These are phyloP conservation scores for Talaromyces proteolyticus DNA, from an alignment of 495 filamentous ascomycete genomes.

Conservation along the genomic window DNA sequence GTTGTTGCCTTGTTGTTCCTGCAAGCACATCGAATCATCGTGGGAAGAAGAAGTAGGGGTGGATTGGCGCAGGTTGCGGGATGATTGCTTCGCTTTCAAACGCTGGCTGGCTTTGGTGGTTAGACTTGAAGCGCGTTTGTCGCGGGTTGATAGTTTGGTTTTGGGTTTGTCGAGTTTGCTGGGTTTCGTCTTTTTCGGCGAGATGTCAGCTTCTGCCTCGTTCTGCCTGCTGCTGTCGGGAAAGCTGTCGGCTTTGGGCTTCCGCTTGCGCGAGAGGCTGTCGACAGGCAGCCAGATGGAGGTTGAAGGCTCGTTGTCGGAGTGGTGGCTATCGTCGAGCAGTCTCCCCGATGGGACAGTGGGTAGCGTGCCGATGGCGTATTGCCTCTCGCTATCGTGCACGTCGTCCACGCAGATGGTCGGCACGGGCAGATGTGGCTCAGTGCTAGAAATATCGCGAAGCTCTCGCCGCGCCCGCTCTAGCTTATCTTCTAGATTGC, in stretches of 20 bases:
- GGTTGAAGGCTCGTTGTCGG: neutral
- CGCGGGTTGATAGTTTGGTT: slow-evolving; percentile 3
- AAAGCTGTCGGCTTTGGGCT: slow-evolving; percentile 21
- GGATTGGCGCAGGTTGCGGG: slow-evolving; percentile 14
- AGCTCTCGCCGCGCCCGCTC: slow-evolving; percentile 53
- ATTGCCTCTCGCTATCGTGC: too few species aligned
- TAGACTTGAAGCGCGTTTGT: slow-evolving; percentile 2
- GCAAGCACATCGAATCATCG: slow-evolving; percentile 13
- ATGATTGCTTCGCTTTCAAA: slow-evolving; percentile 17
- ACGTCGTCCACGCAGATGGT: slow-evolving; percentile 25
- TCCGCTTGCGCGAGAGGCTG: slow-evolving; percentile 37
- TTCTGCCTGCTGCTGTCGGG: neutral
- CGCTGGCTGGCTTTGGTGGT: slow-evolving; percentile 4
- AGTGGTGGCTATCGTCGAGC: slow-evolving; percentile 15
- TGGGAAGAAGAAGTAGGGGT: slow-evolving; percentile 18
- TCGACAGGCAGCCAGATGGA: slow-evolving; percentile 19
- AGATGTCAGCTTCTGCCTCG: neutral
- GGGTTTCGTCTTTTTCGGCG: neutral
- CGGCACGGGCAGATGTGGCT: slow-evolving; percentile 13
- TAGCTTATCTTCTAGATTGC: slow-evolving; percentile 59
- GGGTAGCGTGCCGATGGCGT: too few species aligned
- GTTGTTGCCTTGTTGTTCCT: slow-evolving; percentile 6
- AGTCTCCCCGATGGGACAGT: slow-evolving; percentile 56
- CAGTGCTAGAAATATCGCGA: slow-evolving; percentile 38
- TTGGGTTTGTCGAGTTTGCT: slow-evolving; percentile 4